Evolutionary conservation across 306 rosid genomes (phyloP).

Genomic region (Vigna trinervia): DNA sequence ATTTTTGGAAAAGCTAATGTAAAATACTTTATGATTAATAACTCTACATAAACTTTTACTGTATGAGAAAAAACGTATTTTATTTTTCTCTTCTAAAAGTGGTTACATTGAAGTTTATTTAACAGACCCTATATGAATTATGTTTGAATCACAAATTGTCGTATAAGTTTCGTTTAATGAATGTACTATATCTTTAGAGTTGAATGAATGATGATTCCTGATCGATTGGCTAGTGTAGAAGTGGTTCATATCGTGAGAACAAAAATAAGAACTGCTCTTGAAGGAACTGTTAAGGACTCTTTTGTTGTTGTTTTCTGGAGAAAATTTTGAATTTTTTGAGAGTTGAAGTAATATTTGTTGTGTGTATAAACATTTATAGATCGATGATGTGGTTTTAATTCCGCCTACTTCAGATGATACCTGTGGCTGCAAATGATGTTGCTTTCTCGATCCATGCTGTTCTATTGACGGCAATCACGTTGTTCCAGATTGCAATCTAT

Average conservation of each 20-base stretch:
- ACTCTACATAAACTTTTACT: too few relatives aligned
- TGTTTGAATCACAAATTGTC: not conserved
- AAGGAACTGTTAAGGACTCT: not conserved
- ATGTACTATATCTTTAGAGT: not conserved
- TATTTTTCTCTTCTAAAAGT: too few relatives aligned
- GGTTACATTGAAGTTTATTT: too few relatives aligned
- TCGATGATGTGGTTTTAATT: not conserved
- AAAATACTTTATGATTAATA: too few relatives aligned
- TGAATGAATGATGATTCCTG: not conserved
- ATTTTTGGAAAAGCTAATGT: too few relatives aligned
- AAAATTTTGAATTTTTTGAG: not conserved
- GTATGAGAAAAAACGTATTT: too few relatives aligned
- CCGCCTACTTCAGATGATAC: slow-evolving; percentile 76
- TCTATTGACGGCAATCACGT: slow-evolving; percentile 66
- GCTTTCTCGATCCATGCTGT: slow-evolving; percentile 94
- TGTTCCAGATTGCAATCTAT: slow-evolving; percentile 80
- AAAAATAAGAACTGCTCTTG: not conserved
- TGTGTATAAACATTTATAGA: not conserved
- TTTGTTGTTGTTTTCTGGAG: not conserved
- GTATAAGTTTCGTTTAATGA: not conserved
- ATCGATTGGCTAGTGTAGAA: not conserved
- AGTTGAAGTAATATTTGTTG: not conserved
- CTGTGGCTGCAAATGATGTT: slow-evolving; percentile 94
- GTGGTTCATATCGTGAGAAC: not conserved
- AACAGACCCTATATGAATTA: too few relatives aligned